Evolutionary conservation across 805 yeast species (phyloP).

Genomic region (Yamadazyma paraphyllophila): DNA sequence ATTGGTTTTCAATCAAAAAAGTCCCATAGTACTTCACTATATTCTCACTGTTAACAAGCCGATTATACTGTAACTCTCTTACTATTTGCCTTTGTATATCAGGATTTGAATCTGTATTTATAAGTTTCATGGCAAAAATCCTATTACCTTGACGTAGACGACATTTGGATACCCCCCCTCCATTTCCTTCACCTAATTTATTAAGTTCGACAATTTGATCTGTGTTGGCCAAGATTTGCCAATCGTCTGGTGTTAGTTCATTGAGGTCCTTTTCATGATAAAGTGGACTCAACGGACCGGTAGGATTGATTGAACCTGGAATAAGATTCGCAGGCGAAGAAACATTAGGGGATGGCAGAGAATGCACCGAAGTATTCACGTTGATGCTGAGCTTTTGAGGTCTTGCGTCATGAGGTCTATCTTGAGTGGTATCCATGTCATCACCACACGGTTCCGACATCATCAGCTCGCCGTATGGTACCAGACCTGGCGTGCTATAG

Average conservation of each 20-base stretch:
- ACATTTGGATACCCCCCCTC: conserved; percentile 88
- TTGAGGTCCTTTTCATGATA: conserved; percentile 10
- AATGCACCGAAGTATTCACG: too few relatives aligned
- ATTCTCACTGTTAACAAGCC: conserved; percentile 74
- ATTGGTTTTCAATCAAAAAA: conserved; percentile 69
- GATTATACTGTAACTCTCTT: conserved; percentile 86
- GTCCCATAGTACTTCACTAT: conserved; percentile 94
- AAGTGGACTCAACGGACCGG: conserved; percentile 9
- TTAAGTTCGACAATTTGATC: conserved; percentile 67
- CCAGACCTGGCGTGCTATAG: neutral
- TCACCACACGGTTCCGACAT: too few relatives aligned
- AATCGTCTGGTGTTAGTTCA: conserved; percentile 67
- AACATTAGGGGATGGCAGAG: neutral
- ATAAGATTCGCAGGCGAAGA: conserved; percentile 1
- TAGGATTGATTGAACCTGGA: conserved; percentile 7
- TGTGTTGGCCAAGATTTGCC: conserved; percentile 61
- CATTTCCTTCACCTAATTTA: conserved; percentile 88
- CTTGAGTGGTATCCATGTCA: too few relatives aligned
- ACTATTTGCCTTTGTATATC: conserved; percentile 87
- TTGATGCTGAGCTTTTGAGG: neutral
- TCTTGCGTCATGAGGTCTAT: neutral
- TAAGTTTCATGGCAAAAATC: conserved; percentile 80
- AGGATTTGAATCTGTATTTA: conserved; percentile 75
- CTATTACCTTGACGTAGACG: conserved; percentile 51
- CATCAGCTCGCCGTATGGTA: neutral